Conservation (phyloP, 371 early-diverging fungal species). For the Mucor circinelloides region DNA sequence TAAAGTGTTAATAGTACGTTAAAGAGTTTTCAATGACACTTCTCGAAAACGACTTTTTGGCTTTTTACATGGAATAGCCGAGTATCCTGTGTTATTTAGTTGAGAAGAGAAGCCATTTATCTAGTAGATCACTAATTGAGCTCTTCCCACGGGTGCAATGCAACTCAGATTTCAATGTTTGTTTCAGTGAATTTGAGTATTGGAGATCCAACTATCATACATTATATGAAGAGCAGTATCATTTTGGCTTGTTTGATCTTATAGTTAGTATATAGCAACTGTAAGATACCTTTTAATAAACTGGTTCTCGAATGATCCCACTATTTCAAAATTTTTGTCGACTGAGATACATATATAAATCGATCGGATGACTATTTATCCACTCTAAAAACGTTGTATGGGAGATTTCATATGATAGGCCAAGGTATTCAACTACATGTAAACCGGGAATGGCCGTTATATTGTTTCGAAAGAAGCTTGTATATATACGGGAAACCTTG, state of each 20-base stretch:
- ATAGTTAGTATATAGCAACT: not conserved
- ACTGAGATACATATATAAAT: not conserved
- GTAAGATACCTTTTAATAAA: not conserved
- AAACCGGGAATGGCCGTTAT: not conserved
- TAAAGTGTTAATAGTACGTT: too few species aligned
- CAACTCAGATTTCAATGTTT: not conserved
- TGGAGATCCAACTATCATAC: too few species aligned
- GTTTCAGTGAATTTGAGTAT: not conserved
- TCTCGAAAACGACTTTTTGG: too few species aligned
- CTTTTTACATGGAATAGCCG: too few species aligned
- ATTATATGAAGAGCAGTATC: too few species aligned
- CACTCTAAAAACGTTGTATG: not conserved
- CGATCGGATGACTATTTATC: conserved; percentile 4
- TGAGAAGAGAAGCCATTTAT: too few species aligned
- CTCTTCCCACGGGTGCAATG: not conserved
- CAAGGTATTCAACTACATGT: not conserved
- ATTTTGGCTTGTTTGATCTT: not conserved
- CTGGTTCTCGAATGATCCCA: not conserved
- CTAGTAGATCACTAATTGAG: not conserved
- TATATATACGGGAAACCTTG: not conserved
- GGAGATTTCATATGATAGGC: conserved; percentile 8
- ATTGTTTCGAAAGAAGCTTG: not conserved
- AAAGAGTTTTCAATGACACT: too few species aligned
- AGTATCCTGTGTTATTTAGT: too few species aligned
- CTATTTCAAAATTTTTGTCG: not conserved